Evolutionary conservation across 306 rosid species (phyloP), one percentile per base, ranked within the genome.

Genomic region (Trifolium dubium): DNA sequence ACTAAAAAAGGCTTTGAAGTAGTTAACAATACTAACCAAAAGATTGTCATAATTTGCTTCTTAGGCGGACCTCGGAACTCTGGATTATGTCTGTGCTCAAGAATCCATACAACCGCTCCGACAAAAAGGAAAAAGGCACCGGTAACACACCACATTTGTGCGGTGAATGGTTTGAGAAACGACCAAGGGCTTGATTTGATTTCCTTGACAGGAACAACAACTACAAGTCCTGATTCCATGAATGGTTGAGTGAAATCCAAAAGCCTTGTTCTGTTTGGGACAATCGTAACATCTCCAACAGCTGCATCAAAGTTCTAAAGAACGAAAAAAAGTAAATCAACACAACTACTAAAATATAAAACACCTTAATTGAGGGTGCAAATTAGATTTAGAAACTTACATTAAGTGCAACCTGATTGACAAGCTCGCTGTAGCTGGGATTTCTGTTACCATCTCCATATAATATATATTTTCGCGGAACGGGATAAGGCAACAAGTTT

Each of bases 171-270:
- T 82, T 88, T 81, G 73, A 94, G 96, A 83, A 94, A 94, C 79
- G 98, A 81, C 98, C 98, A 91, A 47, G 98, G 91, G 55, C 86
- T 84, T 59, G 98, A 84, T 85, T 89, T 91, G 50, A 13, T 3
- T 83, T 85, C 76, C 77, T 80, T 88, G 56, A 89, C 97, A 5
- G 93, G 88, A 77, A 87, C 93, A 81, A 91, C 94, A 17, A 94
- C 96, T 11, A 89, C 89, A 14, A 94, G 85, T 15, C 97, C 98
- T 23, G 98, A 91, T 64, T 86, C 90, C 87, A 87, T 84, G 85
- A 63, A 94, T 69, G 98, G 98, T 77, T 94, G 98, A 50, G 98
- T 94, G 85, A 91, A 94, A 86, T 91, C 98, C 82, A 91, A 95
- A 47, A 84, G 62, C 80, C 85, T 91, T 58, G 98, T 91, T 77